Evolutionary conservation across 495 filamentous ascomycete genomes (phyloP).

Genomic region (Massariosphaeria phaeospora): DNA sequence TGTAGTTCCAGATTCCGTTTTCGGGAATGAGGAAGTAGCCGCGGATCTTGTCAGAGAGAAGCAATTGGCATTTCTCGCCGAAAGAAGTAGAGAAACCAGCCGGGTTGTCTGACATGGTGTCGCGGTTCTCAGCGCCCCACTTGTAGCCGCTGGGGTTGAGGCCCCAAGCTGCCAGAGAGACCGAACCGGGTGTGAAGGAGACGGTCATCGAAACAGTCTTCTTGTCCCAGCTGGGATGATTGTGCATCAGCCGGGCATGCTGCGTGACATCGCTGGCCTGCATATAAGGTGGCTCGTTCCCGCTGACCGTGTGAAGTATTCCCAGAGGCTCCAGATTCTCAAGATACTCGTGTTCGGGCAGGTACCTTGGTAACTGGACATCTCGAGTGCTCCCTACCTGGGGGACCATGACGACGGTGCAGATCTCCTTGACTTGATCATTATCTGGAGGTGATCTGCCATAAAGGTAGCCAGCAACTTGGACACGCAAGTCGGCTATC

Average conservation of each 20-base stretch:
- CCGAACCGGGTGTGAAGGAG: conserved; percentile 96
- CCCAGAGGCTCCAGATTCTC: conserved; percentile 85
- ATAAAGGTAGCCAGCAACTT: conserved; percentile 94
- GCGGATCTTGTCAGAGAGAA: conserved; percentile 85
- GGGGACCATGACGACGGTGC: conserved; percentile 93
- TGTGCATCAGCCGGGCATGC: conserved; percentile 81
- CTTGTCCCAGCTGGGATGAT: conserved; percentile 83
- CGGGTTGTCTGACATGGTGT: conserved; percentile 83
- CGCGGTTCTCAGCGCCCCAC: conserved; percentile 96
- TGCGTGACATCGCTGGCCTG: conserved; percentile 89
- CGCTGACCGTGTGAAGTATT: conserved; percentile 90
- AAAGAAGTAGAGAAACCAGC: conserved; percentile 87
- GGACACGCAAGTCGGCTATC: conserved; percentile 92
- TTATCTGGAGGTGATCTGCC: conserved; percentile 90
- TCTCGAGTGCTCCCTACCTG: conserved; percentile 93
- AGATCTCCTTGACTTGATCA: conserved; percentile 93
- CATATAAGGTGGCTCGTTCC: conserved; percentile 94
- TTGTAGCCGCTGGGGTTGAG: conserved; percentile 89
- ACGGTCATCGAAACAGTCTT: conserved; percentile 95
- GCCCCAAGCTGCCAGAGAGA: conserved; percentile 87
- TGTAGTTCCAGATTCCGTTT: conserved; percentile 91
- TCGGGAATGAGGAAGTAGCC: conserved; percentile 97
- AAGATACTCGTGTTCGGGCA: conserved; percentile 91
- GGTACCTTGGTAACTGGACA: conserved; percentile 82
- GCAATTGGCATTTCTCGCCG: conserved; percentile 91